A percentile compares a stretch with the other conserved stretches of the same genome.
Conservation (phyloP, 2,329 filamentous ascomycete species). For the Colletotrichum destructivum region DNA sequence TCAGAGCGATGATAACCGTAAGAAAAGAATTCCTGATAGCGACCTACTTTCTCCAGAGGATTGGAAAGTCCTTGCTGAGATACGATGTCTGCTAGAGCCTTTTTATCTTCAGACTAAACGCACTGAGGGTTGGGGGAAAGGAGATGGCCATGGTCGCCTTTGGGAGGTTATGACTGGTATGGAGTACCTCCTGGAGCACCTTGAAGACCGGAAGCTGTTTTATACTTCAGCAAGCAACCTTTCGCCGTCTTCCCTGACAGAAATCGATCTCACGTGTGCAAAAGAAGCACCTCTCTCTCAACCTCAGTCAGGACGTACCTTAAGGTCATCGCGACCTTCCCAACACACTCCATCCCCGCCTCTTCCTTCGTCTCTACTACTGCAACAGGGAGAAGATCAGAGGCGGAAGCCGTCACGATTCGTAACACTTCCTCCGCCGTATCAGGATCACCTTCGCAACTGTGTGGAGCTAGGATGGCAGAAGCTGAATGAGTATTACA, state of each 20-base stretch:
- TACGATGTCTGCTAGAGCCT: background rate
- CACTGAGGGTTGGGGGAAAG: background rate
- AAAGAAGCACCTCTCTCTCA: background rate
- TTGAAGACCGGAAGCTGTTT: background rate
- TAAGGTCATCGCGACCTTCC: background rate
- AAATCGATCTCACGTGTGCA: background rate
- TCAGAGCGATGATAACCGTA: too few species aligned
- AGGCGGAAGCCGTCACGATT: background rate
- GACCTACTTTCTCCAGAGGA: too few species aligned
- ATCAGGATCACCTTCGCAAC: background rate
- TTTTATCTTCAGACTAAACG: background rate
- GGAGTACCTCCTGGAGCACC: conserved; percentile 4
- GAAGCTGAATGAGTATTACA: background rate
- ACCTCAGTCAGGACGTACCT: background rate
- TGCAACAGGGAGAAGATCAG: background rate
- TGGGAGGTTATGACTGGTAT: background rate
- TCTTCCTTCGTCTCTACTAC: conserved; percentile 5
- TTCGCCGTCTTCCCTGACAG: background rate
- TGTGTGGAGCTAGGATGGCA: background rate
- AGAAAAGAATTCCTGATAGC: too few species aligned
- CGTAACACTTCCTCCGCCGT: background rate
- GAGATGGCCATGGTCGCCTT: background rate
- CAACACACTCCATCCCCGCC: background rate
- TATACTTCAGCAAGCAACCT: conserved; percentile 2
- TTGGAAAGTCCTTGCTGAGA: background rate